Evolutionary conservation across 2,329 filamentous ascomycete genomes (phyloP), one percentile per base, ranked within the genome.

Genomic region (Nemania serpens): DNA sequence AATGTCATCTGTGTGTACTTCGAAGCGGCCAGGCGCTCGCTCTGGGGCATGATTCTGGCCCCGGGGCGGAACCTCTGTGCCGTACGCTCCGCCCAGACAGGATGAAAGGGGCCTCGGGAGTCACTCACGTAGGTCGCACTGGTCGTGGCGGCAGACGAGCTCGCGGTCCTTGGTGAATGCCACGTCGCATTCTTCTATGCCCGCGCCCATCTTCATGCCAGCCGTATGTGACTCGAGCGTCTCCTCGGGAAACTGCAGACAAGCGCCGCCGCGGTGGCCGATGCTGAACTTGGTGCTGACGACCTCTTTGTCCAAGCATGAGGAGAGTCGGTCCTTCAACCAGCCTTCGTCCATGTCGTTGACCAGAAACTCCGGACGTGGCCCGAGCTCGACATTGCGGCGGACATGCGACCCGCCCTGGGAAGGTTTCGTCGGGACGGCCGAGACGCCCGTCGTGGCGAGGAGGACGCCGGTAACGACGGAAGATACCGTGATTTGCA

Each of bases 131-230:
- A 90, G 75, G 68, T 90, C 87, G 74, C 87, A 90, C 66, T 88
- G 83, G 48, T 82, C 83, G 75, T 90, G 87, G 49, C 87, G 83
- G 76, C 87, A 90, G 46, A 90, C 87, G n/a, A 90, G 82, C 70
- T 86, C 75, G 33, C 80, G 80, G 73, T 90, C 87, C 65, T 78
- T 81, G 60, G 87, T 89, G 75, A 90, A 89, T 37, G 84, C 80
- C 15, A 88, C 86, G 71, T 90, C 87, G 73, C 87, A 90, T 75
- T 90, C 87, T 53, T 88, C 80, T 45, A 89, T 79, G 43, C 87
- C 87, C 5, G 86, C 84, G 33, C 87, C 87, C 86, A 88, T 88
- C 18, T 87, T 79, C n/a, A 83, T 81, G 42, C 86, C 87, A 0
- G 87, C 87, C 53, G 84, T 73, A 69, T 83, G 80, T 5, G 84